These are phyloP conservation scores for Coniophora puteana DNA, from an alignment of 1,284 basidiomycete species.

Conservation along the genomic window DNA sequence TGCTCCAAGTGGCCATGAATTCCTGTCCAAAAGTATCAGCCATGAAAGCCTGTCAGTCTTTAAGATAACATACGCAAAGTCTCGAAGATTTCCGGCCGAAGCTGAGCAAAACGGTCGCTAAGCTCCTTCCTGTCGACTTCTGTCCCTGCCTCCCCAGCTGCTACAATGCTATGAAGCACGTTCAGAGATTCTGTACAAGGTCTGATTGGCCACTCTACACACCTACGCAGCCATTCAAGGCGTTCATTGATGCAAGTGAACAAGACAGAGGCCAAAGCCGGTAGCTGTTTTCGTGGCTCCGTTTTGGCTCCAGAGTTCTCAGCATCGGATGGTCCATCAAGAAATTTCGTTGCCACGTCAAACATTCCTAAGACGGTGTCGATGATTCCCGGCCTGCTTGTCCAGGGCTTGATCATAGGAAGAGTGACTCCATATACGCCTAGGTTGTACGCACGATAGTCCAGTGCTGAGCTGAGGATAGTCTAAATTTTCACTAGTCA, in stretches of 20 bases:
- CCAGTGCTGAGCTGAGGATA: slow-evolving; percentile 67
- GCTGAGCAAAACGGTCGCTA: slow-evolving; percentile 59
- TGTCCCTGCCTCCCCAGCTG: slow-evolving; percentile 39
- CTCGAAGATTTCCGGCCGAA: slow-evolving; percentile 73
- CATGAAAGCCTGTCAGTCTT: slow-evolving; percentile 9
- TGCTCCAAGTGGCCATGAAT: slow-evolving; percentile 60
- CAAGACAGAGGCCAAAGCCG: slow-evolving; percentile 65
- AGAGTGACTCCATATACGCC: slow-evolving; percentile 75
- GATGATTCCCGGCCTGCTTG: slow-evolving; percentile 65
- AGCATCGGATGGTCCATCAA: slow-evolving; percentile 17
- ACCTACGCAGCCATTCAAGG: slow-evolving; percentile 67
- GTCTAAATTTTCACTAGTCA: too few relatives aligned
- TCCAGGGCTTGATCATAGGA: slow-evolving; percentile 82
- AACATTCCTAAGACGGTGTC: slow-evolving; percentile 75
- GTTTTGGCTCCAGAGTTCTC: slow-evolving; percentile 12
- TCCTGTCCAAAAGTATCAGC: background rate
- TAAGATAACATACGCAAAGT: slow-evolving; percentile 59
- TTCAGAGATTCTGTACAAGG: slow-evolving; percentile 1
- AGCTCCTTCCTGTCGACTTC: slow-evolving; percentile 56
- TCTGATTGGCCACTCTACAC: slow-evolving; percentile 14
- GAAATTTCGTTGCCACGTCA: slow-evolving; percentile 54
- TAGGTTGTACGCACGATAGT: slow-evolving; percentile 70
- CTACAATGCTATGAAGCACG: slow-evolving; percentile 34
- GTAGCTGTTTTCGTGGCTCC: slow-evolving; percentile 57
- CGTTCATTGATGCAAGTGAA: slow-evolving; percentile 76